Percentiles rank a stretch among this genome's conserved stretches.
Evolutionary conservation across 495 filamentous ascomycete genomes (phyloP).

Genomic region (Annulohypoxylon nitens): DNA sequence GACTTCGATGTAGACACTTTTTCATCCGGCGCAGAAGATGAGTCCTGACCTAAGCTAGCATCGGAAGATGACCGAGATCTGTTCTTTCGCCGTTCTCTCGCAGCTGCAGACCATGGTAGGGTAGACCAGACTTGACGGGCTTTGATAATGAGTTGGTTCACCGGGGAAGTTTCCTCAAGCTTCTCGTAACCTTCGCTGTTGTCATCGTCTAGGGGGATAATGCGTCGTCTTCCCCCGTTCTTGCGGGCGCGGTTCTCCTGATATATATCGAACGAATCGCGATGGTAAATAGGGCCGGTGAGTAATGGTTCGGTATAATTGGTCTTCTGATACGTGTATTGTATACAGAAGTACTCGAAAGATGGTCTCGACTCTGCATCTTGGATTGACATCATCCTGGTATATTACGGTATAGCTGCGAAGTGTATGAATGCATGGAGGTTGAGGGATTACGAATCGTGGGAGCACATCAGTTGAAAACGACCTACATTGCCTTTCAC

Average conservation of each 20-base stretch:
- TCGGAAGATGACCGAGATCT: neutral
- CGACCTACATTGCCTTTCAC: neutral
- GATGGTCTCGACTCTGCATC: neutral
- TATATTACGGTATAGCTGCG: neutral
- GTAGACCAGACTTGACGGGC: neutral
- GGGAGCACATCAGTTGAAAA: neutral
- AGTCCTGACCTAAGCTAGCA: neutral
- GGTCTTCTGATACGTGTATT: neutral
- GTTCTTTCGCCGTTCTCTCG: neutral
- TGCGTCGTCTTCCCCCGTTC: too few relatives aligned
- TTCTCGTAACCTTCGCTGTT: neutral
- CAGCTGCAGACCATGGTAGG: neutral
- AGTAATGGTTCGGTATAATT: neutral
- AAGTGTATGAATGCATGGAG: neutral
- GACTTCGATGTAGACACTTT: neutral
- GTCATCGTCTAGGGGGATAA: neutral
- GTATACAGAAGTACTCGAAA: neutral
- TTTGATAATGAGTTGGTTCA: neutral
- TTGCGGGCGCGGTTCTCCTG: constrained; percentile 8
- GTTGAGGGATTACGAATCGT: neutral
- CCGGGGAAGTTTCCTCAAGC: neutral
- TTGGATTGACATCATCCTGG: neutral
- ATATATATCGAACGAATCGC: constrained; percentile 35
- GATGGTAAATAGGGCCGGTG: constrained; percentile 11
- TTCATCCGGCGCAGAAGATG: neutral